Percentiles rank a stretch among this genome's conserved stretches.
phyloP scores from a whole-genome alignment of 495 filamentous ascomycete species.

The Beverwykella pulmonaria region DNA sequence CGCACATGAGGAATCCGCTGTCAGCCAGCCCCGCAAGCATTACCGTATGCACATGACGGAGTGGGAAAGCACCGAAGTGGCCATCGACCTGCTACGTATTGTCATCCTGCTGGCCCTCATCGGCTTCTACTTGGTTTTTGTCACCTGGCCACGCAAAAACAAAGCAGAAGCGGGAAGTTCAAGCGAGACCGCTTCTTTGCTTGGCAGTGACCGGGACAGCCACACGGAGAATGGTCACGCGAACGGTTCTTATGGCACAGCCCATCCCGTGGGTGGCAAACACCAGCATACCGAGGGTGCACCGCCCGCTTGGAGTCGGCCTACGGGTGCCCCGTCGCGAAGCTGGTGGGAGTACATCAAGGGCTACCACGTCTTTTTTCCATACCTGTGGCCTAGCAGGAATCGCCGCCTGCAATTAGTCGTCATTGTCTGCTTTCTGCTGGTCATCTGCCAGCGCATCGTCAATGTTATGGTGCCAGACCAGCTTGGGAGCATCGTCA shows the following conservation, averaged over 20 bases:
- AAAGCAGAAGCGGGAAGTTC: conserved; percentile 44
- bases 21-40: conserved; percentile 54
- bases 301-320: conserved; percentile 64
- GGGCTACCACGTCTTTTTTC: conserved; percentile 87
- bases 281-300: conserved; percentile 46
- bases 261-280: conserved; percentile 44
- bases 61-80: conserved; percentile 68
- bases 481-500: conserved; percentile 73
- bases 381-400: conserved; percentile 90
- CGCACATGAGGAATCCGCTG: conserved; percentile 59
- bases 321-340: conserved; percentile 65
- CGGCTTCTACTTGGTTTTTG: conserved; percentile 61
- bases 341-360: conserved; percentile 90
- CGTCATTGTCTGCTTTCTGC: conserved; percentile 75
- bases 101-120: conserved; percentile 61
- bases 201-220: conserved; percentile 48
- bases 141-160: conserved; percentile 43
- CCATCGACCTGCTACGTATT: conserved; percentile 61
- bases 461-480: conserved; percentile 80
- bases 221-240: conserved; percentile 53
- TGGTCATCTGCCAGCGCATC: conserved; percentile 74
- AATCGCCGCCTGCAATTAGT: conserved; percentile 69
- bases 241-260: conserved; percentile 55
- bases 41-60: conserved; percentile 56
- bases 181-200: conserved; percentile 57